These are phyloP conservation scores for Rhodotorula graminis DNA, from an alignment of 768 basidiomycete species.

Conservation along the genomic window DNA sequence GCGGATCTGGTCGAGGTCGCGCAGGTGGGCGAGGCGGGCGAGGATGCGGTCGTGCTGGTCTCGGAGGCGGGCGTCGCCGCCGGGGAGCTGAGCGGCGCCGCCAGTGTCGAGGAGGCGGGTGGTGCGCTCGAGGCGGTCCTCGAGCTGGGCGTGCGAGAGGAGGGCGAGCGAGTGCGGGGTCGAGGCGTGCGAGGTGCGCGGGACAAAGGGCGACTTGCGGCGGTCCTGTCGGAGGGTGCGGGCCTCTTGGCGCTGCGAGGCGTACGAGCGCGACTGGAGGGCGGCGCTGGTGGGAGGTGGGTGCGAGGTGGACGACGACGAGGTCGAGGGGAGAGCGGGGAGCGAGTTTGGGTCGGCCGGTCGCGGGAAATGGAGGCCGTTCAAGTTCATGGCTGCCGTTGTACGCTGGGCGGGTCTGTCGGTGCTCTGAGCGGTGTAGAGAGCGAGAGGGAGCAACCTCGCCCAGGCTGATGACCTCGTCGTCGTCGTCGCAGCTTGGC, in stretches of 20 bases:
- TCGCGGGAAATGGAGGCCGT: no score
- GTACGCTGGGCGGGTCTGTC: no score
- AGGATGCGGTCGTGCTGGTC: slow-evolving; percentile 17
- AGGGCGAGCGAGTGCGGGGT: slow-evolving; percentile 16
- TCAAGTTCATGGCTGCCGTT: no score
- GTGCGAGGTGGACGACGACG: neutral
- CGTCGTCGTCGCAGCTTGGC: no score
- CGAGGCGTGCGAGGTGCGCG: slow-evolving; percentile 13
- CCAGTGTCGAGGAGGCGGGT: slow-evolving; percentile 17
- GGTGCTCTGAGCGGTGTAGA: no score
- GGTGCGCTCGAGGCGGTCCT: slow-evolving; percentile 16
- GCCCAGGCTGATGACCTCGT: no score
- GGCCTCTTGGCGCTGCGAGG: neutral
- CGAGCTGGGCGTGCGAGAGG: slow-evolving; percentile 14
- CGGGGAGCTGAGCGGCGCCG: slow-evolving; percentile 20
- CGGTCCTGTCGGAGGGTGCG: slow-evolving; percentile 1
- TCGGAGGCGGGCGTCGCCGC: slow-evolving; percentile 18
- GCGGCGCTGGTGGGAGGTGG: neutral
- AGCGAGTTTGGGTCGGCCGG: no score
- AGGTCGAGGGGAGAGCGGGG: neutral
- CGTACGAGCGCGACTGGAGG: slow-evolving; percentile 9
- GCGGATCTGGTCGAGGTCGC: slow-evolving; percentile 8
- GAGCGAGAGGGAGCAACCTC: no score
- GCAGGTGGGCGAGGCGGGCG: slow-evolving; percentile 12
- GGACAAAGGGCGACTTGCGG: slow-evolving; percentile 27